A percentile compares a stretch with the other conserved stretches of the same genome.
phyloP scores from a whole-genome alignment of 2,329 filamentous ascomycete species.

The Zasmidium citrigriseum region DNA sequence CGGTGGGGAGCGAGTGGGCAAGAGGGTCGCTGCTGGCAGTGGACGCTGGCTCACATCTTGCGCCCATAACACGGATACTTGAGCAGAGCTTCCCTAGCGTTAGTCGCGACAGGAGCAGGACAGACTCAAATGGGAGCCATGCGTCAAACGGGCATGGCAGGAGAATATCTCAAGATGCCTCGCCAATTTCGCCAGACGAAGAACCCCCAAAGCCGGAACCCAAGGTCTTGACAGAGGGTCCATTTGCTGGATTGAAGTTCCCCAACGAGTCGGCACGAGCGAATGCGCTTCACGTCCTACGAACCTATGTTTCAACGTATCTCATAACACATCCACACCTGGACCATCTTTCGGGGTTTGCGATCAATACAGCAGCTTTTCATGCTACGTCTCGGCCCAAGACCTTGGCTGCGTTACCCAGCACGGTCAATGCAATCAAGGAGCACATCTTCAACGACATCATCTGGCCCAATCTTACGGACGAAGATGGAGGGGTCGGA shows the following conservation, averaged over 20 bases:
- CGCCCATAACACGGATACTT: slow-evolving; percentile 79
- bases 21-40: slow-evolving; percentile 86
- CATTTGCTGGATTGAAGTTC: slow-evolving; percentile 77
- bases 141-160: slow-evolving; percentile 13
- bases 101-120: slow-evolving; percentile 20
- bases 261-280: slow-evolving; percentile 66
- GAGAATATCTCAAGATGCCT: slow-evolving; percentile 1
- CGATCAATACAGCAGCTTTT: slow-evolving; percentile 88
- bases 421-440: slow-evolving; percentile 90
- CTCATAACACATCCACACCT: slow-evolving; percentile 97
- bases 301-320: slow-evolving; percentile 79
- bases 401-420: slow-evolving; percentile 79
- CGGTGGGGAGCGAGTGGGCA: slow-evolving; percentile 74
- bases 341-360: slow-evolving; percentile 88
- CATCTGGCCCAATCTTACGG: slow-evolving; percentile 95
- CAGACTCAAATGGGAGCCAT: slow-evolving; percentile 18
- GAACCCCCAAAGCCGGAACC: slow-evolving; percentile 37
- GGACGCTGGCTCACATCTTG: slow-evolving; percentile 87
- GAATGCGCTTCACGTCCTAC: slow-evolving; percentile 79
- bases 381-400: slow-evolving; percentile 77
- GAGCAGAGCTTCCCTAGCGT: slow-evolving; percentile 55
- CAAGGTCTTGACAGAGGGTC: slow-evolving; percentile 61
- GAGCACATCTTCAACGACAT: slow-evolving; percentile 95
- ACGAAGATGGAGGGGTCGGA: slow-evolving; percentile 92
- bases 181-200: slow-evolving; percentile 13